A percentile compares a stretch with the other conserved stretches of the same genome.
Conservation (phyloP, 257 asterid genomes). For the Ocimum tenuiflorum region DNA sequence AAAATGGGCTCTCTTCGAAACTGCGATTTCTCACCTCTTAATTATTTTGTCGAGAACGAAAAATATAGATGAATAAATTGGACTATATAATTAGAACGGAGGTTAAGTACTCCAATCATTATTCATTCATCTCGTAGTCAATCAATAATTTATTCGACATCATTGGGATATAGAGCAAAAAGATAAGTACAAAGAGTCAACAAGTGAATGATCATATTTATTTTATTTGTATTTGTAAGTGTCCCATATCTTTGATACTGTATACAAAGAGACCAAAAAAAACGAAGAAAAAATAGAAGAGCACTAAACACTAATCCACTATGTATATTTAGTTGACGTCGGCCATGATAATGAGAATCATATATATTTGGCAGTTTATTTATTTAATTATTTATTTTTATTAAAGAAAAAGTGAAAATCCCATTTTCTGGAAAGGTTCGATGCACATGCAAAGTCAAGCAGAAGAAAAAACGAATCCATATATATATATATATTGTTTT, state of each 20-base stretch:
- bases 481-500: neutral
- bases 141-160: neutral
- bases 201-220: neutral
- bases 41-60: no score
- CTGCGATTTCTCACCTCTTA: no score
- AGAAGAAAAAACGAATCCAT: neutral
- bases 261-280: no score
- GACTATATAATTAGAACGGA: no score
- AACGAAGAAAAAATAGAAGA: neutral
- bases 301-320: neutral
- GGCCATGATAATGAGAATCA: neutral
- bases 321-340: neutral
- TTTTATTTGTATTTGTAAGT: neutral
- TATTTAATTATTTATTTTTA: neutral
- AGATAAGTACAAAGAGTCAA: neutral
- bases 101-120: neutral
- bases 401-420: conserved; percentile 3
- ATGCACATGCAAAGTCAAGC: conserved; percentile 13
- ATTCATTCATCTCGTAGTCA: neutral
- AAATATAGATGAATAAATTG: no score
- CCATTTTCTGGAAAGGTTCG: conserved; percentile 16
- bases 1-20: no score
- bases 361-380: neutral
- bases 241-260: neutral
- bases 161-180: neutral